Conservation (phyloP, 208 protist genomes). For the Crithidia bombi region DNA sequence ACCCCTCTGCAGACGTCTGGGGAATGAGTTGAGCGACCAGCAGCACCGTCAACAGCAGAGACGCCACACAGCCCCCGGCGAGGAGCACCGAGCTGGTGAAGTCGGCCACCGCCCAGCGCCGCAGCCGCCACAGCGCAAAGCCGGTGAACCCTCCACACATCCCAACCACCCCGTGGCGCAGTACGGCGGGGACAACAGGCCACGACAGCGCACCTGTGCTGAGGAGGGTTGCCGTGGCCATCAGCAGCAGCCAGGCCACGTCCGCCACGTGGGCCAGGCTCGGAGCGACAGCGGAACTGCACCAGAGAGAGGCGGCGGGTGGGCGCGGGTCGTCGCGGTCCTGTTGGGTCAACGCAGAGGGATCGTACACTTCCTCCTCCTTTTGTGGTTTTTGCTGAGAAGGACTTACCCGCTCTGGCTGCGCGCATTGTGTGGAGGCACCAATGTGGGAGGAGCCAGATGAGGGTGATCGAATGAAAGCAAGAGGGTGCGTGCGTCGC, state of each 20-base stretch:
- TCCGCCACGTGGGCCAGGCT: conserved; percentile 33
- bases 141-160: not conserved
- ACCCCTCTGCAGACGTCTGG: not conserved
- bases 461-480: too few relatives aligned
- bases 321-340: conserved; percentile 27
- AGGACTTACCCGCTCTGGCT: not conserved
- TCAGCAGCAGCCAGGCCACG: conserved; percentile 25
- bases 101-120: not conserved
- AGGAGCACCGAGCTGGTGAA: conserved; percentile 6
- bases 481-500: conserved; percentile 16
- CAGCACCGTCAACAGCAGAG: not conserved
- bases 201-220: conserved; percentile 31
- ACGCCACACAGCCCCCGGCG: not conserved
- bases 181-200: conserved; percentile 8
- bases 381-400: not conserved
- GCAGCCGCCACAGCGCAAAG: conserved; percentile 10
- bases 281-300: conserved; percentile 28
- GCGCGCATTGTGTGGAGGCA: not conserved
- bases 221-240: conserved; percentile 12
- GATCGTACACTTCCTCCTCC: conserved; percentile 4
- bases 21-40: conserved; percentile 12
- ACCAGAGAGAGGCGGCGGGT: conserved; percentile 36
- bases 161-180: not conserved
- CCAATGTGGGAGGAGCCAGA: not conserved
- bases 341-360: conserved; percentile 9